Base-by-base conservation (phyloP, 169 alveolate species). In the Ichthyophthirius multifiliis region DNA sequence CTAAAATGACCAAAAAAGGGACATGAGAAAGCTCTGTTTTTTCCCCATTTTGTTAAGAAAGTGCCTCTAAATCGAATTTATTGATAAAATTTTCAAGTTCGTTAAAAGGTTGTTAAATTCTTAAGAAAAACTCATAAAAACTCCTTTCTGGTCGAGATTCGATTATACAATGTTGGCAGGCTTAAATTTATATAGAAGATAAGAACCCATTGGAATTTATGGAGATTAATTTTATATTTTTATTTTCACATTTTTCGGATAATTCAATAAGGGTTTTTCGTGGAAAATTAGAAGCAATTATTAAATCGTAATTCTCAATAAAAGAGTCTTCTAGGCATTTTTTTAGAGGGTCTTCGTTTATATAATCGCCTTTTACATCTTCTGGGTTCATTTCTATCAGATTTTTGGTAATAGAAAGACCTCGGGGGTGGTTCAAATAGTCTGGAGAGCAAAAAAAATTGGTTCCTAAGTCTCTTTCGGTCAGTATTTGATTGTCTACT, bases 361-460 rank as follows among this genome's bases (percentile, higher is more conserved):
- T 27, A 44, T 65, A 63, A 16, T 86, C 88, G 15, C 97, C 97
- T 47, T 82, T 46, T 0, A 92, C 98, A 77, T 93, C 98, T 4
- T 55, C 86, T 10, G 94, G 93, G 65, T 96, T 96, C 62, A 96
- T 84, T 76, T 93, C 97, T 43, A 87, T 55, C 16, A 93, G 83
- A 64, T 76, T 73, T 32, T 89, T 86, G 23, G 80, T 77, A 5
- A 86, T 80, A 10, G 88, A 87, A 43, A 84, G 83, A 20, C 95
- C 96, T 67, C 97, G 83, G 9, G 82, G 47, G 75, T 89, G 30
- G n/a, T 96, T 96, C 20, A 92, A 35, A 39, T 84, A 82, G 6
- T 74, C 91, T 20, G 83, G 44, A 27, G 91, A 82, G 34, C 91
- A 79, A 75, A 94, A 94, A 89, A 94, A 94, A 48, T 92, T 96